Evolutionary conservation across 768 basidiomycete species (phyloP), one percentile per base, ranked within the genome.

Genomic region (Fistulinella prunicolor): DNA sequence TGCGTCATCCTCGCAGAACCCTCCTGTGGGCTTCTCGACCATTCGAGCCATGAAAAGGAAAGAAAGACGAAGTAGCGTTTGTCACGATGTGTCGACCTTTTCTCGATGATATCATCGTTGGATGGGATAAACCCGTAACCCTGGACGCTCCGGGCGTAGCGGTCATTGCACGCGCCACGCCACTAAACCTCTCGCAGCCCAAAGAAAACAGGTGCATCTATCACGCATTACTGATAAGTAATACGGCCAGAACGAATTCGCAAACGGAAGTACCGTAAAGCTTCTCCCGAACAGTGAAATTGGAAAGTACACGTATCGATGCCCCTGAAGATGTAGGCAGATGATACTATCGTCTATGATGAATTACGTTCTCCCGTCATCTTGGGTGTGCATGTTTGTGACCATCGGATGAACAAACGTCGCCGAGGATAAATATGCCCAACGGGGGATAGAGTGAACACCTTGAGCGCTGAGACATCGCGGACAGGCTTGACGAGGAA

Each of bases 101-200:
- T n/a, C n/a, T n/a, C 28, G 35, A 36, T 51, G 52, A 53, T 51
- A 53, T 53, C 49, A 53, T 51, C 24, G 35, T n/a, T 9, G 16
- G 20, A 28, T 4, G n/a, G 19, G 8, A 23, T 38, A 34, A 53
- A 51, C 30, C 42, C 51, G 29, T 30, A 45, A 54, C 53, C 54
- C 49, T 51, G 47, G 41, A 46, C 16, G 13, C 45, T 49, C 51
- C 35, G 17, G 13, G 30, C 50, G 23, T 29, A 47, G 24, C 28
- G 42, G n/a, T 17, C 19, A 17, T 22, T 29, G 12, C 23, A 32
- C 37, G 34, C 30, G 42, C 38, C 17, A 32, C 30, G 19, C 34
- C 41, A 9, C 38, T 32, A 28, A 32, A 24, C 34, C 41, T 21
- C 30, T 4, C 7, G 30, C 30, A 9, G 30, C 7, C 13, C 13